phyloP scores from a whole-genome alignment of 2,329 filamentous ascomycete genomes.

The Phialophora chinensis region DNA sequence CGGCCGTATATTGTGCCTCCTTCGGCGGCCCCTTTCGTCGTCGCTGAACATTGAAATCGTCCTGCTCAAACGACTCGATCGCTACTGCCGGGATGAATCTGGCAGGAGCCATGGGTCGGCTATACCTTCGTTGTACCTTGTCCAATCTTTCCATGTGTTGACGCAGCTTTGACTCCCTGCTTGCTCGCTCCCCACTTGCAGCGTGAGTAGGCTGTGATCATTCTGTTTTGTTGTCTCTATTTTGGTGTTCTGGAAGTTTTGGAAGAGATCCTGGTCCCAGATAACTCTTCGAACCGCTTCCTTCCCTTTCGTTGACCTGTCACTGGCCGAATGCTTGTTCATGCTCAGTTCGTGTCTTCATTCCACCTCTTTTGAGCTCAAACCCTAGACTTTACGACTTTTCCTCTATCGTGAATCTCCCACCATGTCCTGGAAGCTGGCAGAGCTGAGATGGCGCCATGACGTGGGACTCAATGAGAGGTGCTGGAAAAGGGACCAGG shows the following conservation, averaged over 20 bases:
- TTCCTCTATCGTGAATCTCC: neutral
- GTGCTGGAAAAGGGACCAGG: constrained; percentile 14
- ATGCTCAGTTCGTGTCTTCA: neutral
- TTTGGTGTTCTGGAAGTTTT: neutral
- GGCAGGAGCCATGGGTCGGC: neutral
- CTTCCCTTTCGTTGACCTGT: neutral
- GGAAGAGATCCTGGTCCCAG: neutral
- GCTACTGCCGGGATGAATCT: neutral
- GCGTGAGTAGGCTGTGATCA: neutral
- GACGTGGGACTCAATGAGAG: constrained; percentile 31
- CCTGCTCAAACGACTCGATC: neutral
- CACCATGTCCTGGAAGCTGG: constrained; percentile 36
- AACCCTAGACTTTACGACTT: neutral
- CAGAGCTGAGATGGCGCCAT: constrained; percentile 35
- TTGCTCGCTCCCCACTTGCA: neutral
- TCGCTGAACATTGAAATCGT: neutral
- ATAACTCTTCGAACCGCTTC: neutral
- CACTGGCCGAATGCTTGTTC: neutral
- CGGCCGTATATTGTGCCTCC: neutral
- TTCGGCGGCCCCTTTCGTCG: neutral
- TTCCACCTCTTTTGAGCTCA: neutral
- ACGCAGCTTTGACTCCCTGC: neutral
- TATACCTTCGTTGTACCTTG: neutral
- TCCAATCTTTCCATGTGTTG: neutral
- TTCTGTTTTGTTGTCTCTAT: neutral